A percentile compares a stretch with the other conserved stretches of the same genome.
Evolutionary conservation across 2,329 filamentous ascomycete species (phyloP).

Genomic region (Metarhizium sp.): DNA sequence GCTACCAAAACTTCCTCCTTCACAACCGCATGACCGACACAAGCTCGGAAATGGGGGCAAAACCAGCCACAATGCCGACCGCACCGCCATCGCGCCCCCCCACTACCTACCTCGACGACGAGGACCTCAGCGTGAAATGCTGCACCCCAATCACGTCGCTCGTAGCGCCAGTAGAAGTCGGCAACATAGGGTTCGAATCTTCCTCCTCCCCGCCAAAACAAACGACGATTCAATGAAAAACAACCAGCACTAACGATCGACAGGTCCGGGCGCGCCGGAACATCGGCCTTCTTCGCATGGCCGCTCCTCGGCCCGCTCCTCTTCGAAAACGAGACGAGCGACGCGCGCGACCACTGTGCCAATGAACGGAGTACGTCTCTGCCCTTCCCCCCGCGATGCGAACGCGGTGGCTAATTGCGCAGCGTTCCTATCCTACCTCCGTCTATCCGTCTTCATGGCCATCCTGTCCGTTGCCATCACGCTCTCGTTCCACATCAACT

Average conservation of each 20-base stretch:
- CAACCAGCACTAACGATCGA: neutral
- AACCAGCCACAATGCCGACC: neutral
- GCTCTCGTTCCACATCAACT: constrained; percentile 84
- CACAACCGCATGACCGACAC: neutral
- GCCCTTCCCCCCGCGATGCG: neutral
- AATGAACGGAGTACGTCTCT: constrained; percentile 56
- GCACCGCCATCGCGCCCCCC: neutral
- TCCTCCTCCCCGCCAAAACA: neutral
- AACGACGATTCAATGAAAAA: neutral
- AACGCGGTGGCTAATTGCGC: neutral
- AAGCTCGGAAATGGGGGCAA: neutral
- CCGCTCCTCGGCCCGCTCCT: constrained; percentile 59
- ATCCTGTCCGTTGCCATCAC: constrained; percentile 85
- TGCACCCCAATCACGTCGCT: constrained; percentile 26
- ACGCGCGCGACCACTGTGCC: constrained; percentile 69
- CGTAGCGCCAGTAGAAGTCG: constrained; percentile 34
- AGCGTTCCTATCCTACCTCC: constrained; percentile 84
- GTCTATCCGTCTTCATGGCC: constrained; percentile 82
- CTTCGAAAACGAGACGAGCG: constrained; percentile 65
- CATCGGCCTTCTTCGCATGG: constrained; percentile 44
- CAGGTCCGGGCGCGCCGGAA: constrained; percentile 16
- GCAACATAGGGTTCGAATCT: constrained; percentile 26
- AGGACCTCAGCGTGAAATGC: constrained; percentile 26
- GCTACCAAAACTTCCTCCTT: neutral
- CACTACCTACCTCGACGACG: constrained; percentile 16